Percentiles rank a stretch among this genome's conserved stretches.
These are phyloP conservation scores for Calocybe indica DNA, from an alignment of 768 basidiomycete genomes.

Conservation along the genomic window DNA sequence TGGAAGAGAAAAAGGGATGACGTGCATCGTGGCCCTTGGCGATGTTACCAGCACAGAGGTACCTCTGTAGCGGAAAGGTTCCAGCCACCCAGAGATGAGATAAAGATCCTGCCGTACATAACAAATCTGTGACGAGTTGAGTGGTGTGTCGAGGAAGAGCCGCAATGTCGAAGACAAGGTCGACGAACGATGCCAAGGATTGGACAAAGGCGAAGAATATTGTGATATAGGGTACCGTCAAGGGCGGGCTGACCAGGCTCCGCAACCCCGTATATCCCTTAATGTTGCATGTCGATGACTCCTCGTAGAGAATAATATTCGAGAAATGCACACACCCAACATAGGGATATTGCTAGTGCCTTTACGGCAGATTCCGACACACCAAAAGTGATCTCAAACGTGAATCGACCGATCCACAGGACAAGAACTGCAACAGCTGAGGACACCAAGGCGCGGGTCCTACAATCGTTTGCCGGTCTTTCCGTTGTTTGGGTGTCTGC, in stretches of 20 bases:
- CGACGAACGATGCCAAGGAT: constrained; percentile 26
- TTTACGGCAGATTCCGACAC: constrained; percentile 15
- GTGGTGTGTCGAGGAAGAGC: constrained; percentile 5
- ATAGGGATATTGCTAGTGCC: constrained; percentile 27
- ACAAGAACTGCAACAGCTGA: constrained; percentile 33
- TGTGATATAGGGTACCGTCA: constrained; percentile 49
- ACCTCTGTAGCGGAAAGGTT: constrained; percentile 45
- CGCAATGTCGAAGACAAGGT: constrained; percentile 26
- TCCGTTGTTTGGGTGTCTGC: constrained; percentile 28
- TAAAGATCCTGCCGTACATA: constrained; percentile 27
- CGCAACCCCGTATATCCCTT: constrained; percentile 41
- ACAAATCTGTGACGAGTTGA: constrained; percentile 15
- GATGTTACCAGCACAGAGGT: constrained; percentile 40
- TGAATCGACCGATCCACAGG: constrained; percentile 37
- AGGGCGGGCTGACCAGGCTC: constrained; percentile 32
- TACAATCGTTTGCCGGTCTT: constrained; percentile 19
- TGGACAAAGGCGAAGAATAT: constrained; percentile 36
- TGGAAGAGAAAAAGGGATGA: constrained; percentile 3
- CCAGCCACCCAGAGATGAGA: constrained; percentile 46
- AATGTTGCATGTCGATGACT: not conserved
- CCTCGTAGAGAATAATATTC: constrained; percentile 4
- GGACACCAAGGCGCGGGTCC: constrained; percentile 24
- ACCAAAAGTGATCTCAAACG: constrained; percentile 23
- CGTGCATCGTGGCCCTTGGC: constrained; percentile 44
- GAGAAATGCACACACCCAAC: constrained; percentile 41